These are phyloP conservation scores for Amanita fuliginea DNA, from an alignment of 768 basidiomycete genomes.

Conservation along the genomic window DNA sequence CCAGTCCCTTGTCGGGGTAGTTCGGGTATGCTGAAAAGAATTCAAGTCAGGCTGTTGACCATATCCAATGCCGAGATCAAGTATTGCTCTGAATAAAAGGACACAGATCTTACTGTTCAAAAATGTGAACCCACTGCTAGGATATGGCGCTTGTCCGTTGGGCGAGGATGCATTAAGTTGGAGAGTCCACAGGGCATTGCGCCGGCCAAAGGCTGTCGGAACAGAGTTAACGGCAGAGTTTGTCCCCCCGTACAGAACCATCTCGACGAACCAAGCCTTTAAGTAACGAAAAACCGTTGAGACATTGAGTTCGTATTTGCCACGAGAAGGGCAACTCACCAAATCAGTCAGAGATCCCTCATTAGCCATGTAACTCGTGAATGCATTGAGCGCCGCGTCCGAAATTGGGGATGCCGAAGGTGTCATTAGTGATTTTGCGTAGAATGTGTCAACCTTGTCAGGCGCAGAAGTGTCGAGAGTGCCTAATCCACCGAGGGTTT, in stretches of 20 bases:
- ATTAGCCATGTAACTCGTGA: slow-evolving; percentile 23
- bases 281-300: neutral
- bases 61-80: slow-evolving; percentile 14
- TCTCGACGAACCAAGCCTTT: slow-evolving; percentile 25
- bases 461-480: slow-evolving; percentile 14
- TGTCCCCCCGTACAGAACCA: slow-evolving; percentile 32
- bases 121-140: slow-evolving; percentile 30
- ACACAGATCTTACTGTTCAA: slow-evolving; percentile 23
- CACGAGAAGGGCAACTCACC: slow-evolving; percentile 10
- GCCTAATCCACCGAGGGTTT: slow-evolving; percentile 17
- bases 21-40: slow-evolving; percentile 25
- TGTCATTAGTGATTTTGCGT: slow-evolving; percentile 32
- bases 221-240: slow-evolving; percentile 36
- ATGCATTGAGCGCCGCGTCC: slow-evolving; percentile 17
- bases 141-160: slow-evolving; percentile 28
- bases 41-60: slow-evolving; percentile 16
- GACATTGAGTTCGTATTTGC: neutral
- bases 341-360: slow-evolving; percentile 17
- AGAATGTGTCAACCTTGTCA: slow-evolving; percentile 28
- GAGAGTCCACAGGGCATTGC: slow-evolving; percentile 32
- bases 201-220: slow-evolving; percentile 33
- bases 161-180: slow-evolving; percentile 38
- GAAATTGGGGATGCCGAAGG: slow-evolving; percentile 20
- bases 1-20: slow-evolving; percentile 29
- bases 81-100: neutral